These are phyloP conservation scores for Dipteronia dyeriana DNA, from an alignment of 345 rosid species.

Conservation along the genomic window DNA sequence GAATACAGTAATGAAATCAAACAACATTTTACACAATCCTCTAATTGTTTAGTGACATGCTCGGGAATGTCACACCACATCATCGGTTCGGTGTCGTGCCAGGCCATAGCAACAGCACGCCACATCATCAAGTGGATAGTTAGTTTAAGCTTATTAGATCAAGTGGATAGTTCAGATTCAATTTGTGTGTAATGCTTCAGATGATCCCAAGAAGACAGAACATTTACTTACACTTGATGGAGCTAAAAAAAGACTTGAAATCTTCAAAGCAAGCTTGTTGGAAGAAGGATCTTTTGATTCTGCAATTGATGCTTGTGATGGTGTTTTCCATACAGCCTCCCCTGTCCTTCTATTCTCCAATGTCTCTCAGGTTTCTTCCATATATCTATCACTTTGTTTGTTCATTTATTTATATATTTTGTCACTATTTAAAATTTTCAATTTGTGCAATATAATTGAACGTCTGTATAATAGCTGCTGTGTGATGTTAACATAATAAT, in stretches of 20 bases:
- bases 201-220: constrained; percentile 32
- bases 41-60: no score
- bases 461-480: background rate
- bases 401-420: background rate
- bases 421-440: no score
- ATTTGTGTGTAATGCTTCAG: constrained; percentile 14
- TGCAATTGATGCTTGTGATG: constrained; percentile 30
- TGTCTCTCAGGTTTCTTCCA: constrained; percentile 23
- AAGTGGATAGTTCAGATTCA: no score
- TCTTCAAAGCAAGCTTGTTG: constrained; percentile 31
- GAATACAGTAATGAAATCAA: no score
- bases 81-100: no score
- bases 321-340: constrained; percentile 41
- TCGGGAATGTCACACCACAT: no score
- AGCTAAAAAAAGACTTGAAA: constrained; percentile 38
- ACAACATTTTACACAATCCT: no score
- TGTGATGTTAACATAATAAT: no score
- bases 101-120: no score
- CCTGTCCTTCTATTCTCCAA: constrained; percentile 21
- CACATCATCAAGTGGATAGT: no score
- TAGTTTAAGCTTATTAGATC: no score
- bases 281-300: constrained; percentile 40
- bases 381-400: background rate
- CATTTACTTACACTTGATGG: constrained; percentile 42
- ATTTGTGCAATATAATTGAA: constrained; percentile 12